Percentiles rank a stretch among this genome's conserved stretches.
Evolutionary conservation across 169 alveolate species (phyloP).

Genomic region (Cryptosporidium bovis): DNA sequence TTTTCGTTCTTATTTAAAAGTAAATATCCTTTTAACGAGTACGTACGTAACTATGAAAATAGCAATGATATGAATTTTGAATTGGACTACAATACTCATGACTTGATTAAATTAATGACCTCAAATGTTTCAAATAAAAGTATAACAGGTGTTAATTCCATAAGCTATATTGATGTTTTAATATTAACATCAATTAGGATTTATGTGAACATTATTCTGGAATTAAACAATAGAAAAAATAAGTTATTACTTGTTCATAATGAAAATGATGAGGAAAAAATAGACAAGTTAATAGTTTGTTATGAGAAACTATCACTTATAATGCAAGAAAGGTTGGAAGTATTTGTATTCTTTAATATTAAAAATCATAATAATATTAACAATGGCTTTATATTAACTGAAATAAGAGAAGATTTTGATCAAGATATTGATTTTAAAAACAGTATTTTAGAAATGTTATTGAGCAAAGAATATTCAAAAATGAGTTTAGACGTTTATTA

Average conservation of each 20-base stretch:
- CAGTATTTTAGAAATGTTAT: background rate
- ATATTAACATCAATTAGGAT: conserved; percentile 10
- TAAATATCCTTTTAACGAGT: conserved; percentile 16
- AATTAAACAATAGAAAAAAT: conserved; percentile 16
- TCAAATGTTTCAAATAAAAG: background rate
- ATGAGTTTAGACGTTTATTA: background rate
- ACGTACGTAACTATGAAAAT: background rate
- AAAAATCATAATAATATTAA: background rate
- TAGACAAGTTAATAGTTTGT: background rate
- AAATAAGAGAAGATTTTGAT: background rate
- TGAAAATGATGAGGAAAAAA: conserved; percentile 10
- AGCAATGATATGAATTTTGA: background rate
- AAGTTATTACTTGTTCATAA: background rate
- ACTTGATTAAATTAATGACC: background rate
- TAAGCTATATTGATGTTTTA: conserved; percentile 1
- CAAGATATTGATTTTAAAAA: background rate
- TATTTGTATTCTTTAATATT: background rate
- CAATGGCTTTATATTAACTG: background rate
- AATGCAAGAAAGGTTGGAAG: conserved; percentile 26
- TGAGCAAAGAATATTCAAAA: too few species aligned
- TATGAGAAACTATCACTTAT: conserved; percentile 21
- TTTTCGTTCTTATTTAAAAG: conserved; percentile 11
- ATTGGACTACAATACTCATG: background rate
- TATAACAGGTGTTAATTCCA: background rate
- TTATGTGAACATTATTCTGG: conserved; percentile 3